Evolutionary conservation across 805 yeast genomes (phyloP).

Genomic region (Pachysolen tannophilus): DNA sequence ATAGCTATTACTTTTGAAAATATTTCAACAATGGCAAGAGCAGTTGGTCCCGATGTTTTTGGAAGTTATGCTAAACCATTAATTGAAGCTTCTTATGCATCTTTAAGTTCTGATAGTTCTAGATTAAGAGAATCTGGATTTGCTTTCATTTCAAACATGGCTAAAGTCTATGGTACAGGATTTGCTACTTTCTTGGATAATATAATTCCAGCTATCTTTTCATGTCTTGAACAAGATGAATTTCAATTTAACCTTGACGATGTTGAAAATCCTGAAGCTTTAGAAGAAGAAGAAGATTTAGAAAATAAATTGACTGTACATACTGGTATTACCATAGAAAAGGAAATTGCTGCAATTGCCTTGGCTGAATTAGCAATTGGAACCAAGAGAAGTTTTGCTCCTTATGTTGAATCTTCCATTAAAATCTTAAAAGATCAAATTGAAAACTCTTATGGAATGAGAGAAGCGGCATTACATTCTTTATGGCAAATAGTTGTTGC

Average conservation of each 20-base stretch:
- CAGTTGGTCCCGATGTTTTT: slow-evolving; percentile 89
- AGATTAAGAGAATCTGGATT: slow-evolving; percentile 93
- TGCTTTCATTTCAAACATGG: slow-evolving; percentile 87
- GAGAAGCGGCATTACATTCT: slow-evolving; percentile 76
- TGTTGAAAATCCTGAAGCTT: slow-evolving; percentile 41
- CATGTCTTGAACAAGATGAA: slow-evolving; percentile 82
- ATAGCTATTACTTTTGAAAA: slow-evolving; percentile 91
- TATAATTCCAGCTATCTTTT: slow-evolving; percentile 76
- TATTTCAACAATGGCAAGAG: slow-evolving; percentile 90
- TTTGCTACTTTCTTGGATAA: slow-evolving; percentile 79
- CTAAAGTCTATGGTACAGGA: slow-evolving; percentile 88
- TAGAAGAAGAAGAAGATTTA: slow-evolving; percentile 53
- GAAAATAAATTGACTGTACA: slow-evolving; percentile 76
- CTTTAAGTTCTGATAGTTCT: slow-evolving; percentile 69
- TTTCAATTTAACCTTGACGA: slow-evolving; percentile 56
- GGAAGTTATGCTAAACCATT: slow-evolving; percentile 80
- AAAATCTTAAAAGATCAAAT: slow-evolving; percentile 60
- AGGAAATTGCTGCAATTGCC: slow-evolving; percentile 91
- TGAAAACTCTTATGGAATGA: slow-evolving; percentile 83
- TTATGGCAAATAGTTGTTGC: slow-evolving; percentile 80
- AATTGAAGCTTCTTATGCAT: slow-evolving; percentile 77
- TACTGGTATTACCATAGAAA: slow-evolving; percentile 92
- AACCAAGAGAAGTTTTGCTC: slow-evolving; percentile 72
- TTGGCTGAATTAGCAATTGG: slow-evolving; percentile 83
- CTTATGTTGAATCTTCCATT: slow-evolving; percentile 65